Base-by-base conservation (phyloP, 1,284 basidiomycete species). In the Ceratobasidium sp. region DNA sequence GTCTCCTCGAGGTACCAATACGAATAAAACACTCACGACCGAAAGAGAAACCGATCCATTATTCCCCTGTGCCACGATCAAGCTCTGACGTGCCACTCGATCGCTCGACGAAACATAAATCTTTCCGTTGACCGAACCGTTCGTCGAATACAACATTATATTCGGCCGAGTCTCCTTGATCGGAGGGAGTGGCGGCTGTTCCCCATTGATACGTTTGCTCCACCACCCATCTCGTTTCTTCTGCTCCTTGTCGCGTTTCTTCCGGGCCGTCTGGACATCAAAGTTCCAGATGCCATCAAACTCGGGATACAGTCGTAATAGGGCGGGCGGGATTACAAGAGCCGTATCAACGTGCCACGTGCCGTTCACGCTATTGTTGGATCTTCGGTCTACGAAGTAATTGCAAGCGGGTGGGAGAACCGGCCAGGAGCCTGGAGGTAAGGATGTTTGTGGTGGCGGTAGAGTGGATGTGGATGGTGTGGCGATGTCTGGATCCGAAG, bases 321-420 rank as follows among this genome's bases (percentile, higher is more conserved):
- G 46, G 28, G 28, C 20, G 18, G 51, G 46, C 1, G 67, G 67
- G 20, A 69, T 69, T 9, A 20, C n/a, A 13, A 69, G 67, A n/a
- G 67, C 49, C 49, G 67, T 69, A 46, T 69, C 67, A 10, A 69
- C 67, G 49, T 69, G 67, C 67, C 67, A 69, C 13, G 67, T 69
- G 7, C 67, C 67, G 28, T 53, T 69, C 23, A 69, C 49, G 28
- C 67, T 55, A 18, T 39, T 55, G 49, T 51, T 51, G 49, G 49
- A 51, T 10, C 49, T 40, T 15, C 67, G 67, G 23, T 69, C 67
- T 23, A 69, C 18, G n/a, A 69, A 33, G n/a, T 51, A 53, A 33
- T 69, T 69, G 67, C 67, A 69, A 7, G 20, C 7, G 10, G 67
- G 44, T 18, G 67, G 67, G 18, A 69, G 67, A 51, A 18, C 49